Base-by-base conservation (phyloP, 148 eudicot species). In the Rhododendron griersonianum region DNA sequence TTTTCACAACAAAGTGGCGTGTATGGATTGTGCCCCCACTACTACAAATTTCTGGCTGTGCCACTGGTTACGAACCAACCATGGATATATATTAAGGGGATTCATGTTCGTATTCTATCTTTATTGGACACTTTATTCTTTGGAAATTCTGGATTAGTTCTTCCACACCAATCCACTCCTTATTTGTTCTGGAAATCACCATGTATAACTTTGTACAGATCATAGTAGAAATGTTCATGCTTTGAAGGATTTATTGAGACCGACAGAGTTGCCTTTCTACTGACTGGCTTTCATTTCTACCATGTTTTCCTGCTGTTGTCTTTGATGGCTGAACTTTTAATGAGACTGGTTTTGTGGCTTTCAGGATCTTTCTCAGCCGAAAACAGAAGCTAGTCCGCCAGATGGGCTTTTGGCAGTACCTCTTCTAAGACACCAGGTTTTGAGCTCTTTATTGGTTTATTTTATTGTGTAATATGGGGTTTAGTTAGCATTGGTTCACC, bases 281-380 rank as follows among this genome's bases (percentile, higher is more conserved):
- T 11, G n/a, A 57, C 9, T 23, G 63, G 63, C 57, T 80, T 82
- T 28, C 19, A 41, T 35, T 81, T 55, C 23, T 83, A 79, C 57
- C 14, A 25, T 79, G 45, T 67, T n/a, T 39, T 61, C 18, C 45
- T 51, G 51, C 23, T 45, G 18, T n/a, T n/a, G 79, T 71, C 39
- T 79, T 80, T 87, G 28, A 25, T 83, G 39, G 44, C 85, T 53
- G 18, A 37, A 84, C 21, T 59, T 25, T 14, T 45, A 30, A 21
- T 39, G 7, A 80, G 30, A 44, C 4, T 55, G 35, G 18, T 41
- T 37, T 44, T 84, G 74, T 76, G 51, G 63, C 63, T 30, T 88
- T 79, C 88, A 97, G 99, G 99, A 95, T 93, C 95, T 97, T 51
- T 91, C 93, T n/a, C 98, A 94, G 89, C 94, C 95, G 61, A 93